Evolutionary conservation across 176 grass and related monocot genomes (phyloP), one percentile per base, ranked within the genome.

Genomic region (Alloteropsis semialata): DNA sequence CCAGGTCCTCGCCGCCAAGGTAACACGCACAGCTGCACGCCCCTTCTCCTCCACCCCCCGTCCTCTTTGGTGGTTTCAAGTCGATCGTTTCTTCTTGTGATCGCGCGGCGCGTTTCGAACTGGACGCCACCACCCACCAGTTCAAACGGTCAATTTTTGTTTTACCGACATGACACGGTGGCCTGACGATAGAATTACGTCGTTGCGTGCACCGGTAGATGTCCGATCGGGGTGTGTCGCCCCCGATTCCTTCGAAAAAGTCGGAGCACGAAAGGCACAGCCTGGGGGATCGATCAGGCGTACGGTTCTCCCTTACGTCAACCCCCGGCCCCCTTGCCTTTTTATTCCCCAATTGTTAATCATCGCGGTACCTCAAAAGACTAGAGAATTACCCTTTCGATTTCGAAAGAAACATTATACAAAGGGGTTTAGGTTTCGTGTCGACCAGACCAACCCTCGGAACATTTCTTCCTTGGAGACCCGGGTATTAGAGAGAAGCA

Each of bases 1-100:
- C 3, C 96, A 99, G 46, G 87, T 93, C 42, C 85, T 97, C 53
- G 94, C 91, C 27, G 74, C 91, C 55, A 88, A 97, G 94, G 94
- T 97, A n/a, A n/a, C n/a, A 69, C 70, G 48, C 17, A 6, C 3
- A 5, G 0, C 41, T 16, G 14, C 3, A 0, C 9, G 24, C 0
- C 22, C 38, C 6, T 7, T 4, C n/a, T n/a, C n/a, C n/a, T n/a
- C n/a, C n/a, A n/a, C n/a, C n/a, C n/a, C n/a, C 18, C 17, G 17
- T 6, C 6, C 17, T 33, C 5, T n/a, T 8, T 6, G 38, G 38
- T 5, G 8, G 22, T 43, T 70, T 69, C 1, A 69, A 60, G 22
- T 30, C 25, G 41, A n/a, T 32, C 17, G 55, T 5, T 21, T 55
- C 36, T 30, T 44, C 6, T 3, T 9, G 41, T 48, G 42, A 19